Evolutionary conservation across 495 filamentous ascomycete species (phyloP).

Genomic region (Lepidopterella palustris): DNA sequence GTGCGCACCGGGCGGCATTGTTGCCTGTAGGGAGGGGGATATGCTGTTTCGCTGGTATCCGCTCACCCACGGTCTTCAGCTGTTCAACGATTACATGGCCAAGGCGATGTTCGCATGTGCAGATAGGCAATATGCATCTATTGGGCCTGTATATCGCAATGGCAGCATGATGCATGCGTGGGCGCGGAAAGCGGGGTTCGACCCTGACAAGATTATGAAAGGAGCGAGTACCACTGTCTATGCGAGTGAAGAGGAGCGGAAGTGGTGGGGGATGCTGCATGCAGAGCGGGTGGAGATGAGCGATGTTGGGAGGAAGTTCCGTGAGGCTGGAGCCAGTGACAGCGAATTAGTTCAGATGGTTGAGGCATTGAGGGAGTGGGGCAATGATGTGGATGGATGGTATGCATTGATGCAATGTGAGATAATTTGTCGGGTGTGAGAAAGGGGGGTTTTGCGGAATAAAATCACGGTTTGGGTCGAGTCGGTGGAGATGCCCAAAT

Average conservation of each 20-base stretch:
- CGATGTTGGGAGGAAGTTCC: conserved; percentile 37
- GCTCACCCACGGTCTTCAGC: conserved; percentile 35
- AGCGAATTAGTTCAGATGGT: conserved; percentile 43
- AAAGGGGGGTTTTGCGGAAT: too few relatives aligned
- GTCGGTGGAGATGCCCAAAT: too few relatives aligned
- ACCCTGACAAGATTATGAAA: too few relatives aligned
- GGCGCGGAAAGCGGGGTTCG: too few relatives aligned
- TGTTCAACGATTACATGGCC: conserved; percentile 40
- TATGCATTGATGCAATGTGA: conserved; percentile 48
- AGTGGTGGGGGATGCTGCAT: too few relatives aligned
- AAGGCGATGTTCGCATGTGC: conserved; percentile 38
- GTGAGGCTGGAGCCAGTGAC: conserved; percentile 37
- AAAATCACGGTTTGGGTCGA: too few relatives aligned
- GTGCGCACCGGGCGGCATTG: conserved; percentile 17
- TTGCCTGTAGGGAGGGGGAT: conserved; percentile 33
- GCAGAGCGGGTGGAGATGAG: too few relatives aligned
- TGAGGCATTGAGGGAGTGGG: conserved; percentile 42
- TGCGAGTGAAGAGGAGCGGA: too few relatives aligned
- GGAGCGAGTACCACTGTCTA: too few relatives aligned
- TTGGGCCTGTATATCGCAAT: too few relatives aligned
- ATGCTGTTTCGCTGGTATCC: conserved; percentile 44
- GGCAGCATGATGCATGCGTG: too few relatives aligned
- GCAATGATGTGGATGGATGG: conserved; percentile 45
- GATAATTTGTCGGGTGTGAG: conserved; percentile 41
- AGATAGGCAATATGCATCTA: too few relatives aligned